Conservation (phyloP, 768 basidiomycete genomes). For the Coprinopsis marcescibilis region DNA sequence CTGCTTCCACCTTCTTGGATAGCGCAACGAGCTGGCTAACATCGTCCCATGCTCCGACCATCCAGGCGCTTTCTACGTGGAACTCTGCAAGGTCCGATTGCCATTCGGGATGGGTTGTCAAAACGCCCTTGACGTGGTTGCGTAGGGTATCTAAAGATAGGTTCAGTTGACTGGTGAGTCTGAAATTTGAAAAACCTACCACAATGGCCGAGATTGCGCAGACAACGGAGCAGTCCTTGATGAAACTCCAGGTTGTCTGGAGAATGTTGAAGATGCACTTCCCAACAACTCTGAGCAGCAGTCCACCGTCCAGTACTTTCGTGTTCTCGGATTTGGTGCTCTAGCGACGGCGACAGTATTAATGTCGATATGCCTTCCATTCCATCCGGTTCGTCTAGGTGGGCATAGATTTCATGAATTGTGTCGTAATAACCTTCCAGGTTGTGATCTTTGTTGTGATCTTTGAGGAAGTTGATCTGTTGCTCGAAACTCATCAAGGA, state of each 20-base stretch:
- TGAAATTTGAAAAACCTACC: slow-evolving; percentile 46
- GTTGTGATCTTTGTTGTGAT: slow-evolving; percentile 37
- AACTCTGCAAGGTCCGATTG: slow-evolving; percentile 69
- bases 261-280: slow-evolving; percentile 83
- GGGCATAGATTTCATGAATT: slow-evolving; percentile 92
- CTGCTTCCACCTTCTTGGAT: slow-evolving; percentile 41
- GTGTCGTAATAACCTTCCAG: slow-evolving; percentile 78
- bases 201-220: slow-evolving; percentile 94
- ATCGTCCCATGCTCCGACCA: slow-evolving; percentile 89
- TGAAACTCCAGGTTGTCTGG: slow-evolving; percentile 89
- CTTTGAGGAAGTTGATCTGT: slow-evolving; percentile 55
- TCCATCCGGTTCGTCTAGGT: slow-evolving; percentile 96
- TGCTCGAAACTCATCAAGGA: slow-evolving; percentile 94
- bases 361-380: slow-evolving; percentile 96
- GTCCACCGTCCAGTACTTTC: slow-evolving; percentile 98
- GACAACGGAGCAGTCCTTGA: slow-evolving; percentile 82
- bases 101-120: slow-evolving; percentile 85
- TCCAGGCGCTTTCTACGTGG: slow-evolving; percentile 92
- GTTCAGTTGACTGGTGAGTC: slow-evolving; percentile 4
- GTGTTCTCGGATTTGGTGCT: slow-evolving; percentile 96
- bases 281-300: slow-evolving; percentile 98
- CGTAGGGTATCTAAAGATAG: slow-evolving; percentile 73
- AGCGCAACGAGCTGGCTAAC: slow-evolving; percentile 67
- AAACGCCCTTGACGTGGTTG: slow-evolving; percentile 89
- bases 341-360: slow-evolving; percentile 83